Conservation (phyloP, 768 basidiomycete species). For the Russula sp. region DNA sequence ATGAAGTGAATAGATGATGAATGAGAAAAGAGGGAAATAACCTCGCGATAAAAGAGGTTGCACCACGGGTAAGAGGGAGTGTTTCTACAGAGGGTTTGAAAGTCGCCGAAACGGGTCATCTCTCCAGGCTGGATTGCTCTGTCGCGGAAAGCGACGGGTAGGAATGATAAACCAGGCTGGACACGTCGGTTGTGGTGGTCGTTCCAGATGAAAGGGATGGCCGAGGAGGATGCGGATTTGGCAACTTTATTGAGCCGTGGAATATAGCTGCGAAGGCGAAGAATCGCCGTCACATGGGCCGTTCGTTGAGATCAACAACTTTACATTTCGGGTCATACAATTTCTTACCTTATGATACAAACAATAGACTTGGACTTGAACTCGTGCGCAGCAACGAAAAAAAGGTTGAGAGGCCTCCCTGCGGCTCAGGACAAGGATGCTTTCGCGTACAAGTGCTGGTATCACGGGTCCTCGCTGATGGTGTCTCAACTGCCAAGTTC, state of each 20-base stretch:
- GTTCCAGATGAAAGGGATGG: neutral
- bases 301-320: neutral
- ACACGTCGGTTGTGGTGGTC: conserved; percentile 6
- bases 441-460: no score
- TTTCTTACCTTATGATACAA: neutral
- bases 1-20: conserved; percentile 8
- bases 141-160: conserved; percentile 10
- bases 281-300: neutral
- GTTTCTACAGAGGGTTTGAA: conserved; percentile 59
- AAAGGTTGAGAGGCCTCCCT: conserved; percentile 4
- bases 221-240: no score
- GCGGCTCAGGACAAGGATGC: neutral
- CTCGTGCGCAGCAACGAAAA: neutral
- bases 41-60: conserved; percentile 91
- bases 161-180: neutral
- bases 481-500: neutral
- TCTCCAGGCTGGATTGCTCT: conserved; percentile 13
- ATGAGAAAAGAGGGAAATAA: conserved; percentile 38
- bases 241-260: neutral
- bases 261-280: conserved; percentile 10
- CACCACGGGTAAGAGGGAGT: conserved; percentile 87
- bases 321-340: neutral
- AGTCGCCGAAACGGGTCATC: conserved; percentile 72
- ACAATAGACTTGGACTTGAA: neutral
- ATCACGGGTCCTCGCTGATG: no score